These are phyloP conservation scores for Stenogyne calaminthoides DNA, from an alignment of 305 asterid species.

Conservation along the genomic window DNA sequence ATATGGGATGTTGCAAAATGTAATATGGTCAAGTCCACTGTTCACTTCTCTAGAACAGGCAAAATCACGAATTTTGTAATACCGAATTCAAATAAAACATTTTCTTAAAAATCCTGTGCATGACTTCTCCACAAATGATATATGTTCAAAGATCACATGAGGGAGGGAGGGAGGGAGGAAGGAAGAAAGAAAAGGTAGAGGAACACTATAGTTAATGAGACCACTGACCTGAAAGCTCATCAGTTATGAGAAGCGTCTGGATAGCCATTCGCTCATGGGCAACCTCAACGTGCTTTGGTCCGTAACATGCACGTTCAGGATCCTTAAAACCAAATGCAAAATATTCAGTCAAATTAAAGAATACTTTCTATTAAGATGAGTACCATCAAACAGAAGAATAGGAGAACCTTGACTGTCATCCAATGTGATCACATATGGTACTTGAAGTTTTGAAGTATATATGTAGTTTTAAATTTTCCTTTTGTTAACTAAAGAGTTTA, in stretches of 20 bases:
- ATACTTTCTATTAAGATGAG: background rate
- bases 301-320: constrained; percentile 94
- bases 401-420: background rate
- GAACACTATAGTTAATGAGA: constrained; percentile 8
- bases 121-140: background rate
- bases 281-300: constrained; percentile 97
- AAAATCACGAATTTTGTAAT: background rate
- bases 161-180: too few relatives aligned
- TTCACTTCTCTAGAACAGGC: background rate
- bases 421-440: background rate
- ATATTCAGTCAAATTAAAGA: constrained; percentile 12
- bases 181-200: background rate
- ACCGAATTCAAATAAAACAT: background rate
- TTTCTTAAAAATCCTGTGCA: background rate
- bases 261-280: constrained; percentile 97
- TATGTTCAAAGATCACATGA: background rate
- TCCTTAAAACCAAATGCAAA: constrained; percentile 54
- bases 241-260: constrained; percentile 93
- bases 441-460: background rate
- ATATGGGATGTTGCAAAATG: background rate
- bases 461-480: background rate
- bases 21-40: background rate
- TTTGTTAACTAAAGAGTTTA: background rate
- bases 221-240: constrained; percentile 86
- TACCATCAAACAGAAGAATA: background rate